Evolutionary conservation across 2,329 filamentous ascomycete genomes (phyloP), one percentile per base, ranked within the genome.

Genomic region (Fusarium sp.): DNA sequence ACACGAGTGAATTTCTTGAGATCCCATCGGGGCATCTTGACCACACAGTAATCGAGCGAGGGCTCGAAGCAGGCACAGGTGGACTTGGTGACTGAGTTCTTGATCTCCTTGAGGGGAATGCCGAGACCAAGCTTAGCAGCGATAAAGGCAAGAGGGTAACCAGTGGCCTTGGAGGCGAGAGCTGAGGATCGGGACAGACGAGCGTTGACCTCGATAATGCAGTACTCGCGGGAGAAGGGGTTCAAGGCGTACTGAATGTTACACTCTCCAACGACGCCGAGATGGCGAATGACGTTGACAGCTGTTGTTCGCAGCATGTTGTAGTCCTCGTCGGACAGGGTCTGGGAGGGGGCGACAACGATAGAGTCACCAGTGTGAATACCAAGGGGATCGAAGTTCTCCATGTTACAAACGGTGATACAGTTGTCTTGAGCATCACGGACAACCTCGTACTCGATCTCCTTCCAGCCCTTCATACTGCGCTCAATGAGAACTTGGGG

Each of bases 381-480:
- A 76, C 96, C 96, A 3, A 99, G 90, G 58, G 96, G 96, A 80
- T 99, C 96, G 77, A 99, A 99, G 84, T 99, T 99, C 84, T 99
- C 96, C 96, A 99, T 98, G 85, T 99, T 99, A 82, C 96, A 99
- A 67, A 99, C 96, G 9, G 96, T 99, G 79, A 99, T 98, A 80
- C 96, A 99, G 87, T 98, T 98, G 84, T 99, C 94, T 75, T 94
- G 90, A 61, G 91, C 92, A 84, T 98, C 96, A 77, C 96, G 92
- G 43, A 99, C 96, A 67, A 98, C 96, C 81, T 99, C 96, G 78
- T 98, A 99, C 81, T 99, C 96, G 69, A 98, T 97, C 82, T 99
- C 96, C 82, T 99, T 99, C 96, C 96, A 99, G 64, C 96, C 96
- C 85, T 98, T 98, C 95, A 99, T 98, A 84, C 94, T 97, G 80